Evolutionary conservation across 768 basidiomycete species (phyloP), one percentile per base, ranked within the genome.

Genomic region (Suillus cothurnatus): DNA sequence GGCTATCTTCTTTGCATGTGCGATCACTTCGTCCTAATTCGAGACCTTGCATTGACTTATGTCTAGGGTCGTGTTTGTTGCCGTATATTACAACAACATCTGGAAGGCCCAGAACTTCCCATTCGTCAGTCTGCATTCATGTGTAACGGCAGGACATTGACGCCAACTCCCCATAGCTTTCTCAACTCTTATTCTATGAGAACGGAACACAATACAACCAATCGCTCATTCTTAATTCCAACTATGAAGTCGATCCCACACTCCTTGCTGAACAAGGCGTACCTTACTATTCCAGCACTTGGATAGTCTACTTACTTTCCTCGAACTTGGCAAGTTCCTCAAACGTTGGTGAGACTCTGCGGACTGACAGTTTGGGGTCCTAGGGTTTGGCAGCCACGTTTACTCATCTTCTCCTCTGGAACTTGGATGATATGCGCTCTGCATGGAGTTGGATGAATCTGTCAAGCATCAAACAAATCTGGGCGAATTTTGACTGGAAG

Each of bases 51-150:
- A 61, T 61, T 49, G 8, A 17, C 61, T 11, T 31, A 15, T 28
- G 38, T 28, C 32, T 53, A 72, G 72, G 32, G 67, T 74, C 38
- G 69, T 69, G 32, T 74, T 73, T 47, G 63, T 67, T 26, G 72
- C 61, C 14, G 70, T 76, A 14, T 77, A 73, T 58, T 75, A 80
- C 6, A 77, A 70, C 57, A 86, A 88, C 66, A 74, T 79, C 21
- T 87, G 85, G 85, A 77, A 81, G 43, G 81, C 80, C 6, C 84
- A 86, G 71, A 81, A 77, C 70, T 86, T 86, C 79, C 86, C 86
- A 2, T 87, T 85, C 76, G 74, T 64, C 7, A 74, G 72, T 50
- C 72, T 71, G 68, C 58, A 66, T 28, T 61, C 68, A 45, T 65
- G 63, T 63, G 3, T 19, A 61, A 23, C 15, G 6, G 32, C 12